Conservation (phyloP, 805 yeast species). For the Saturnispora besseyi region DNA sequence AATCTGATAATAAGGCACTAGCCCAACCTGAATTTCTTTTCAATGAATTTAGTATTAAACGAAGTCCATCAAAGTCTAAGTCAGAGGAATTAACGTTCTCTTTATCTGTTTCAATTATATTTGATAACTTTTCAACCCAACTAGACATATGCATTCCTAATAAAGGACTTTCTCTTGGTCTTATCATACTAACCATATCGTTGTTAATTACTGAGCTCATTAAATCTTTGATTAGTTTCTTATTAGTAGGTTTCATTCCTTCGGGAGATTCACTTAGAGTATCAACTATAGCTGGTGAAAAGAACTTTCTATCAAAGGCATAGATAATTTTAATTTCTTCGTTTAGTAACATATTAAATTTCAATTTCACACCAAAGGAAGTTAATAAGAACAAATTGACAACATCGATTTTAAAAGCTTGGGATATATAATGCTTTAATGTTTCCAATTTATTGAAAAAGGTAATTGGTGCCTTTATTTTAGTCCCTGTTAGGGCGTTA, state of each 20-base stretch:
- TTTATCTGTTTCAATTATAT: slow-evolving; percentile 15
- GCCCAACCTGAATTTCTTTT: slow-evolving; percentile 34
- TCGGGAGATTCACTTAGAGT: slow-evolving; percentile 7
- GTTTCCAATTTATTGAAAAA: slow-evolving; percentile 35
- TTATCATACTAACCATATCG: slow-evolving; percentile 25
- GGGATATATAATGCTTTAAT: slow-evolving; percentile 33
- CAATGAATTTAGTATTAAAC: slow-evolving; percentile 30
- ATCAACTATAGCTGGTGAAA: slow-evolving; percentile 24
- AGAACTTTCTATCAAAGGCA: slow-evolving; percentile 55
- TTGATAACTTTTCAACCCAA: slow-evolving; percentile 13
- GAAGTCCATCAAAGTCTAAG: slow-evolving; percentile 29
- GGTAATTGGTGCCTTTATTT: slow-evolving; percentile 29
- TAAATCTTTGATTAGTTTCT: slow-evolving; percentile 14
- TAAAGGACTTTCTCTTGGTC: slow-evolving; percentile 28
- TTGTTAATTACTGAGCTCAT: slow-evolving; percentile 19
- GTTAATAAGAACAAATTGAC: slow-evolving; percentile 45
- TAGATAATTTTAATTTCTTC: slow-evolving; percentile 48
- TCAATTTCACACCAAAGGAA: slow-evolving; percentile 56
- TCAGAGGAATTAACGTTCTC: slow-evolving; percentile 21
- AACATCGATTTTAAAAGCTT: slow-evolving; percentile 33
- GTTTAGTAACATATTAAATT: slow-evolving; percentile 37
- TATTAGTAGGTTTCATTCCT: not conserved
- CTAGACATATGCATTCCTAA: slow-evolving; percentile 8
- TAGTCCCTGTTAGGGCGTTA: slow-evolving; percentile 39
- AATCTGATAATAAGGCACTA: slow-evolving; percentile 29